Evolutionary conservation across 305 asterid species (phyloP).

Genomic region (Nicotiana rustica): DNA sequence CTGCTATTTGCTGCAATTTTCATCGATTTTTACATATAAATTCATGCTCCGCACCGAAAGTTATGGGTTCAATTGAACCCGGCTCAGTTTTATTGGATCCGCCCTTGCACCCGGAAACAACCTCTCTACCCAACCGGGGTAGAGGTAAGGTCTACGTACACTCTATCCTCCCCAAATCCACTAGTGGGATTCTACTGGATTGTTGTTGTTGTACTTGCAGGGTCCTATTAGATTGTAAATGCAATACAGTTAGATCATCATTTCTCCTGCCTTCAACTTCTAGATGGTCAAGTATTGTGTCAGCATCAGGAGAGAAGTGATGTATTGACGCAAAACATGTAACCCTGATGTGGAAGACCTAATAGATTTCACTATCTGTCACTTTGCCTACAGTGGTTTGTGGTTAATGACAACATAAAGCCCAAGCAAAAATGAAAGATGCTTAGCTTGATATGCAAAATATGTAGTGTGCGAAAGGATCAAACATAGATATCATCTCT

Average conservation of each 20-base stretch:
- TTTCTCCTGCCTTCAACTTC: background rate
- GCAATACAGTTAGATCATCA: background rate
- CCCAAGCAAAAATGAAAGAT: background rate
- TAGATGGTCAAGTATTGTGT: background rate
- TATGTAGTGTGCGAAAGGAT: background rate
- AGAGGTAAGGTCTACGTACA: too few relatives aligned
- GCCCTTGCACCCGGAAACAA: too few relatives aligned
- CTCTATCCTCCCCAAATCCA: too few relatives aligned
- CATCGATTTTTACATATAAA: too few relatives aligned
- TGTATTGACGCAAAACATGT: background rate
- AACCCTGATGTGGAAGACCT: conserved; percentile 6
- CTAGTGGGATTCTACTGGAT: too few relatives aligned
- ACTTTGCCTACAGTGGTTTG: background rate
- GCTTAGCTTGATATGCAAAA: background rate
- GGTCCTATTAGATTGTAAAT: conserved; percentile 2
- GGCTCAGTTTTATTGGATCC: too few relatives aligned
- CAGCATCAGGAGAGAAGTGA: conserved; percentile 25
- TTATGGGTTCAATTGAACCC: too few relatives aligned
- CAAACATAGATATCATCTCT: background rate
- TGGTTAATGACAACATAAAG: background rate
- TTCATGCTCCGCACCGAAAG: too few relatives aligned
- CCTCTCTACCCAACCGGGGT: too few relatives aligned
- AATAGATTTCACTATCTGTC: background rate
- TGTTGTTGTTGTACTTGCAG: background rate
- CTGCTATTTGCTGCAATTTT: too few relatives aligned